phyloP scores from a whole-genome alignment of 257 asterid species.

The Henckelia pumila region DNA sequence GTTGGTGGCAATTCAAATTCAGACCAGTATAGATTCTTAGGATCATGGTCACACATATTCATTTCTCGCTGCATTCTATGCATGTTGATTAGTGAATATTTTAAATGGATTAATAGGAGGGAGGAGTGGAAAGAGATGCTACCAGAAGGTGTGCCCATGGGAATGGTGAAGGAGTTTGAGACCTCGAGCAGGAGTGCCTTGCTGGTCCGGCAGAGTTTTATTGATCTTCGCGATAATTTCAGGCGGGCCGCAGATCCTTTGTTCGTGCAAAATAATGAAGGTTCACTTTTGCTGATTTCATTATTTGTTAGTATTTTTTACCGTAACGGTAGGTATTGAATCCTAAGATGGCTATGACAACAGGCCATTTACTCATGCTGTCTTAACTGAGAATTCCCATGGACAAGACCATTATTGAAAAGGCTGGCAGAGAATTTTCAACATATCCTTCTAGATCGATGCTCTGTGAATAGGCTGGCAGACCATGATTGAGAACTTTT shows the following conservation, averaged over 20 bases:
- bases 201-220: conserved; percentile 74
- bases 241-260: conserved; percentile 75
- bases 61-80: conserved; percentile 6
- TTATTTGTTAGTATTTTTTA: conserved; percentile 16
- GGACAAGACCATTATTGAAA: background rate
- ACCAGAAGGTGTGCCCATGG: conserved; percentile 90
- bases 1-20: conserved; percentile 5
- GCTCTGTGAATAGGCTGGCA: background rate
- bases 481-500: conserved; percentile 3
- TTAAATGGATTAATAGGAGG: conserved; percentile 44
- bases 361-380: background rate
- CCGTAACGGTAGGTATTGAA: conserved; percentile 4
- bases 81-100: background rate
- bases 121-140: conserved; percentile 58
- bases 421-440: background rate
- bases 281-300: conserved; percentile 30
- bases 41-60: background rate
- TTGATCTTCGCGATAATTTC: conserved; percentile 90
- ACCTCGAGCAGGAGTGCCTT: conserved; percentile 79
- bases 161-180: conserved; percentile 91
- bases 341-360: background rate
- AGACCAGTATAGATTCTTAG: background rate
- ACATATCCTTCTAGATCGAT: conserved; percentile 16
- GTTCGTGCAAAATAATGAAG: conserved; percentile 43
- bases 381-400: background rate